These are phyloP conservation scores for Penicillium parvum DNA, from an alignment of 495 filamentous ascomycete species.

Conservation along the genomic window DNA sequence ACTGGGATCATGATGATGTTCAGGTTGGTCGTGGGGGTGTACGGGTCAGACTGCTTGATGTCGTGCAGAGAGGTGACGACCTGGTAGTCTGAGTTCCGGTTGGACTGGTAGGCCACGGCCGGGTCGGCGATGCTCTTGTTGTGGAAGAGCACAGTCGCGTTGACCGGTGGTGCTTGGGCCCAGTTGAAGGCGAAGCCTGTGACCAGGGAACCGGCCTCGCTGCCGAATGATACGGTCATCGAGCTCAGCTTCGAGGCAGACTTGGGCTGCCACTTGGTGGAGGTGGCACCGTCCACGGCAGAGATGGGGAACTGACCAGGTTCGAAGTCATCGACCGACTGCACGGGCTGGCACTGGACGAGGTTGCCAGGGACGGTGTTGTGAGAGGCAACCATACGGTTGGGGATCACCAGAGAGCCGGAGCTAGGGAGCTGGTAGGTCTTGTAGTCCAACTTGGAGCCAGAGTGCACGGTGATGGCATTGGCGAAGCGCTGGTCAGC, in stretches of 20 bases:
- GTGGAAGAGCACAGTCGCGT: conserved; percentile 53
- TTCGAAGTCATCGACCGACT: conserved; percentile 45
- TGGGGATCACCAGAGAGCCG: conserved; percentile 53
- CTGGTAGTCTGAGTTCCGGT: conserved; percentile 4
- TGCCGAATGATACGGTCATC: conserved; percentile 45
- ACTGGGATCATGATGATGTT: conserved; percentile 34
- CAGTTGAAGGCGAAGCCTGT: conserved; percentile 62
- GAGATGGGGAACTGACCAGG: conserved; percentile 70
- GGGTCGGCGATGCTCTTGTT: conserved; percentile 36
- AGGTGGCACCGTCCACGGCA: conserved; percentile 64
- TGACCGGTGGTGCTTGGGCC: conserved; percentile 55
- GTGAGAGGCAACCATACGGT: conserved; percentile 46
- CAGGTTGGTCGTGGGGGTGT: conserved; percentile 22
- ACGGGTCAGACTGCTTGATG: conserved; percentile 37
- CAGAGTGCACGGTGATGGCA: conserved; percentile 50
- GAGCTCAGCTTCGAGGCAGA: conserved; percentile 42
- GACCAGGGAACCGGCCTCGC: conserved; percentile 41
- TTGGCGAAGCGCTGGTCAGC: conserved; percentile 46
- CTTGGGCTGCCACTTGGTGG: conserved; percentile 69
- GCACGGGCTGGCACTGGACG: conserved; percentile 59
- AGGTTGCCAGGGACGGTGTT: conserved; percentile 57
- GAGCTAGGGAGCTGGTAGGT: conserved; percentile 48
- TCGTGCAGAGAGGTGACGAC: conserved; percentile 21
- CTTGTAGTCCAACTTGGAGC: conserved; percentile 29
- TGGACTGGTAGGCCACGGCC: conserved; percentile 2